Percentiles rank a stretch among this genome's conserved stretches.
Conservation (phyloP, 2,329 filamentous ascomycete genomes). For the Penicillium sp. region DNA sequence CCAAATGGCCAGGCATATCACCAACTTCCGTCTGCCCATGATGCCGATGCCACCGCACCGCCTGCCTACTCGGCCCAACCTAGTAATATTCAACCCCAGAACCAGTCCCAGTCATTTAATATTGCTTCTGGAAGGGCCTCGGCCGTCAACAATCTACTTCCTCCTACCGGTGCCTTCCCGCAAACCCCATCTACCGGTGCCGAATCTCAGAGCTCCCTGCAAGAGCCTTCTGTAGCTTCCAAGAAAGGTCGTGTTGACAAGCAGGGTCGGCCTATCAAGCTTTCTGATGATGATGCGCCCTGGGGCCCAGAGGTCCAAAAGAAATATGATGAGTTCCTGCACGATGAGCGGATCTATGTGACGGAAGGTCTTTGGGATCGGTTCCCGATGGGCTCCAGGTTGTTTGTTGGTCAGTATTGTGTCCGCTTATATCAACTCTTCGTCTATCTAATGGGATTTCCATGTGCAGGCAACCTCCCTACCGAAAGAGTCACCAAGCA, state of each 20-base stretch:
- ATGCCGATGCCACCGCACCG: slow-evolving; percentile 26
- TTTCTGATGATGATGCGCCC: slow-evolving; percentile 42
- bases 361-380: slow-evolving; percentile 54
- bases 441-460: slow-evolving; percentile 8
- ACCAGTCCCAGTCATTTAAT: slow-evolving; percentile 24
- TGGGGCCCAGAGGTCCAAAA: slow-evolving; percentile 51
- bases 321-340: slow-evolving; percentile 52
- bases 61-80: slow-evolving; percentile 31
- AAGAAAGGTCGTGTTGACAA: slow-evolving; percentile 31
- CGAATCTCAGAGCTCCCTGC: slow-evolving; percentile 19
- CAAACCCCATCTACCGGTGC: slow-evolving; percentile 23
- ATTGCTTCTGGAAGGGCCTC: slow-evolving; percentile 38
- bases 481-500: slow-evolving; percentile 91
- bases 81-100: slow-evolving; percentile 34
- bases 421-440: background rate
- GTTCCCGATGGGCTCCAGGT: slow-evolving; percentile 48
- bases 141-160: slow-evolving; percentile 37
- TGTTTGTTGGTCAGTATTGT: slow-evolving; percentile 48
- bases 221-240: slow-evolving; percentile 21
- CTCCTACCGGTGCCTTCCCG: slow-evolving; percentile 41
- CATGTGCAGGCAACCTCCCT: slow-evolving; percentile 72
- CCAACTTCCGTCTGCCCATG: slow-evolving; percentile 29
- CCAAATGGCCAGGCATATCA: slow-evolving; percentile 43
- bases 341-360: slow-evolving; percentile 51
- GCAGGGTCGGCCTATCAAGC: slow-evolving; percentile 22